phyloP scores from a whole-genome alignment of 495 filamentous ascomycete species.

The Talaromyces borbonicus region DNA sequence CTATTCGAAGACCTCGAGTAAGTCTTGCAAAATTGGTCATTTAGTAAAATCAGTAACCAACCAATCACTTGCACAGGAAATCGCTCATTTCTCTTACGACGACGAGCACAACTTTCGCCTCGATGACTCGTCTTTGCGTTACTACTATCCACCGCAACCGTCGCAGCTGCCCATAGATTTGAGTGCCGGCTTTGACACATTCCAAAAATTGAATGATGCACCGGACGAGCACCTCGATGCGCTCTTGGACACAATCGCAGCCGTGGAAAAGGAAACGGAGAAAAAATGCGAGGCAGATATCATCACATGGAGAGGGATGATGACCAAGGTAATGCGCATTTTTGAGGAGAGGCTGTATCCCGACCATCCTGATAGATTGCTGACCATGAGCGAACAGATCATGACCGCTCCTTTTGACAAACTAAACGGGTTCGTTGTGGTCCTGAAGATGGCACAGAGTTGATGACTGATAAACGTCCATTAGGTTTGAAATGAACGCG shows the following conservation, averaged over 20 bases:
- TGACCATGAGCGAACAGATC: slow-evolving; percentile 44
- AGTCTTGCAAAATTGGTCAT: slow-evolving; percentile 8
- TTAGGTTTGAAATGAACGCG: slow-evolving; percentile 91
- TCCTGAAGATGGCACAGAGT: background rate
- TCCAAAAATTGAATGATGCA: slow-evolving; percentile 71
- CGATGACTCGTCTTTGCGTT: slow-evolving; percentile 68
- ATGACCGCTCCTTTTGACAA: slow-evolving; percentile 75
- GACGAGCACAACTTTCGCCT: slow-evolving; percentile 63
- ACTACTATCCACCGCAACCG: slow-evolving; percentile 75
- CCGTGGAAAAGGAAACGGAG: slow-evolving; percentile 55
- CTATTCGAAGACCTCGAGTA: slow-evolving; percentile 61
- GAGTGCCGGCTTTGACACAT: slow-evolving; percentile 69
- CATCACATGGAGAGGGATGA: slow-evolving; percentile 95
- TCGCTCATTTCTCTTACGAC: slow-evolving; percentile 87
- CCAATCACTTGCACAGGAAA: slow-evolving; percentile 47
- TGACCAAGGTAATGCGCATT: slow-evolving; percentile 76
- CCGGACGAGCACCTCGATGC: slow-evolving; percentile 82
- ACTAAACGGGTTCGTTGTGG: slow-evolving; percentile 56
- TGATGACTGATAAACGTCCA: slow-evolving; percentile 10
- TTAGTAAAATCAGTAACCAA: background rate
- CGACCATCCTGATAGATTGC: background rate
- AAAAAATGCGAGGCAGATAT: slow-evolving; percentile 65
- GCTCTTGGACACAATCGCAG: slow-evolving; percentile 64
- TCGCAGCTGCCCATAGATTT: slow-evolving; percentile 62
- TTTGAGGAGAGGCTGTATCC: slow-evolving; percentile 1